These are phyloP conservation scores for Calonectria hongkongensis DNA, from an alignment of 2,329 filamentous ascomycete genomes.

Conservation along the genomic window DNA sequence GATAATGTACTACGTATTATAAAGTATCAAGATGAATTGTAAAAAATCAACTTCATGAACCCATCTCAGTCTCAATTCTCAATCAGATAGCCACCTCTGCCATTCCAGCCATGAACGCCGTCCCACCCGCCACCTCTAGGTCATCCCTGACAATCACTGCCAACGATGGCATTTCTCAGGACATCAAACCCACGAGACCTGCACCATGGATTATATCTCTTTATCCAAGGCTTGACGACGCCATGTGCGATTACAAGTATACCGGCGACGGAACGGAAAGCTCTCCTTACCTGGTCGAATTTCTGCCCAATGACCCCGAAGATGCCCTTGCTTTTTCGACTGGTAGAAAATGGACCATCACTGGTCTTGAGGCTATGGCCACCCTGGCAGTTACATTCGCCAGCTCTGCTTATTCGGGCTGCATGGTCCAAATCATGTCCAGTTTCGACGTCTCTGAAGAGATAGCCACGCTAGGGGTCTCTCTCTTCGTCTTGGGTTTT, in stretches of 20 bases:
- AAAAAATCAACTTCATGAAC: background rate
- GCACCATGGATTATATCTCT: background rate
- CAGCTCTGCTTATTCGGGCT: constrained; percentile 2
- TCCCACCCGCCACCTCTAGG: background rate
- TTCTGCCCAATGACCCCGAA: background rate
- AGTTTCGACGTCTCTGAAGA: constrained; percentile 62
- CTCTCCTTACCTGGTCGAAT: background rate
- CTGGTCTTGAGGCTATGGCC: constrained; percentile 1
- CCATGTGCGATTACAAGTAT: background rate
- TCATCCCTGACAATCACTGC: background rate
- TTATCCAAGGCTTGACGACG: background rate
- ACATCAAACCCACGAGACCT: background rate
- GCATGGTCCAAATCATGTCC: background rate
- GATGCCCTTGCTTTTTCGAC: constrained; percentile 1
- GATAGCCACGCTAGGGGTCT: constrained; percentile 76
- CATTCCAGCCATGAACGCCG: background rate
- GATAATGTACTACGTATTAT: background rate
- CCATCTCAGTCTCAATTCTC: background rate
- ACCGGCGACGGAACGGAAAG: background rate
- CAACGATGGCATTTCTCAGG: background rate
- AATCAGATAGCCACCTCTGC: background rate
- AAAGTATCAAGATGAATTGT: background rate
- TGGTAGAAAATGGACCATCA: constrained; percentile 8
- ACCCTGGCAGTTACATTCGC: constrained; percentile 9
- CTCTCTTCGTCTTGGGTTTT: constrained; percentile 78